These are phyloP conservation scores for Dioscorea dumetorum DNA, from an alignment of 106 monocot genomes.

Conservation along the genomic window DNA sequence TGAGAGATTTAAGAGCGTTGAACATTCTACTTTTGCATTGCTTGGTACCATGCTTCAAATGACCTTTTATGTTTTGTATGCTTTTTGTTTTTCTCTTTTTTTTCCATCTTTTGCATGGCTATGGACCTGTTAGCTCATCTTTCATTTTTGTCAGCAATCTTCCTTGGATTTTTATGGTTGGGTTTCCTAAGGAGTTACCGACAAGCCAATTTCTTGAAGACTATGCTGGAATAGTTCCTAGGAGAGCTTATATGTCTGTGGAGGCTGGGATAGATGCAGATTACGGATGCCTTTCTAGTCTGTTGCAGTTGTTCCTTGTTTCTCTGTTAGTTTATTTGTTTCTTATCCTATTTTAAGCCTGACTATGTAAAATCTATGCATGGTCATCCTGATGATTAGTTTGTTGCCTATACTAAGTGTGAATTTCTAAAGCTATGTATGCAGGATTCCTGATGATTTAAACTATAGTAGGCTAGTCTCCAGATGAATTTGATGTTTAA, in stretches of 20 bases:
- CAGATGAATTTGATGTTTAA: too few species aligned
- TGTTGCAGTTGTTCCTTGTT: too few species aligned
- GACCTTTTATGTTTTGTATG: conserved; percentile 78
- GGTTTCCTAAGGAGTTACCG: conserved; percentile 59
- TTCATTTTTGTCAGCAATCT: not conserved
- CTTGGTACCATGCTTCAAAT: conserved; percentile 95
- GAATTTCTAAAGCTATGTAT: too few species aligned
- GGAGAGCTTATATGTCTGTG: conserved; percentile 86
- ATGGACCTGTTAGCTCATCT: not conserved
- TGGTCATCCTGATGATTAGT: too few species aligned
- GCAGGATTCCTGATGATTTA: too few species aligned
- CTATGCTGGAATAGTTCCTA: conserved; percentile 47
- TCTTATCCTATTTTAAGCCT: too few species aligned
- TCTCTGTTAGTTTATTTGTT: too few species aligned
- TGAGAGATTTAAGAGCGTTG: conserved; percentile 69
- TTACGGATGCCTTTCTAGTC: too few species aligned
- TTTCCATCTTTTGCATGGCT: not conserved
- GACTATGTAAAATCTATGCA: too few species aligned
- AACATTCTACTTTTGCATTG: conserved; percentile 70
- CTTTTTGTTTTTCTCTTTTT: not conserved
- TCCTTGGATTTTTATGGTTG: conserved; percentile 41
- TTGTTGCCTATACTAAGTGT: too few species aligned
- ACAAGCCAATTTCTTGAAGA: conserved; percentile 69
- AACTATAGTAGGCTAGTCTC: too few species aligned
- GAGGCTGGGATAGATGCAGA: conserved; percentile 29